Percentiles rank a stretch among this genome's conserved stretches.
Evolutionary conservation across 306 rosid genomes (phyloP).

Genomic region (Corylus avellana): DNA sequence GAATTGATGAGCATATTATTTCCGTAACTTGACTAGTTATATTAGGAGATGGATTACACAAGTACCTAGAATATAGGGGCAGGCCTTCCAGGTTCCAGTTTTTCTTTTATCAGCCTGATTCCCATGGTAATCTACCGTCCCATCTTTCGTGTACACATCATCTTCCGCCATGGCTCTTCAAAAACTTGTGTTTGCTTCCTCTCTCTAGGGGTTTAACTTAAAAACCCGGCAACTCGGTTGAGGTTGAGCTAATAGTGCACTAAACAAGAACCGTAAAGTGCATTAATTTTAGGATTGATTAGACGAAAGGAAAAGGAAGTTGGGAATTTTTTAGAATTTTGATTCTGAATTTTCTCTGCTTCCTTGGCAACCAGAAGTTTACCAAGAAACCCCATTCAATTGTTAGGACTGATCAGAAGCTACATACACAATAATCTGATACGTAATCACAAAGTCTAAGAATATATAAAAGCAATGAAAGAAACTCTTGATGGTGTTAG

Average conservation of each 20-base stretch:
- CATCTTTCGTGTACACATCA: constrained; percentile 63
- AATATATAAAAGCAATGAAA: too few species aligned
- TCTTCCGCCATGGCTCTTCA: constrained; percentile 41
- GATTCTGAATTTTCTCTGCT: not conserved
- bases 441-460: too few species aligned
- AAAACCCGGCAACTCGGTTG: not conserved
- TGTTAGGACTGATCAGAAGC: too few species aligned
- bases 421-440: too few species aligned
- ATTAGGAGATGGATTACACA: not conserved
- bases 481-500: too few species aligned
- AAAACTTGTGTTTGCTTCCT: constrained; percentile 9
- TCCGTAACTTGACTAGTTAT: not conserved
- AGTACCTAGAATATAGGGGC: constrained; percentile 75
- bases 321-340: not conserved
- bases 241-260: constrained; percentile 10
- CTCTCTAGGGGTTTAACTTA: not conserved
- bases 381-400: too few species aligned
- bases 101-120: constrained; percentile 61
- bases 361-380: not conserved
- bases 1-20: constrained; percentile 14
- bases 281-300: not conserved
- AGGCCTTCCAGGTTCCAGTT: constrained; percentile 91
- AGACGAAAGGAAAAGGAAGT: not conserved
- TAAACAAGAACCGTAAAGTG: not conserved
- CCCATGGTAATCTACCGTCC: constrained; percentile 60